These are phyloP conservation scores for Xylona heveae DNA, from an alignment of 495 filamentous ascomycete genomes.

Conservation along the genomic window DNA sequence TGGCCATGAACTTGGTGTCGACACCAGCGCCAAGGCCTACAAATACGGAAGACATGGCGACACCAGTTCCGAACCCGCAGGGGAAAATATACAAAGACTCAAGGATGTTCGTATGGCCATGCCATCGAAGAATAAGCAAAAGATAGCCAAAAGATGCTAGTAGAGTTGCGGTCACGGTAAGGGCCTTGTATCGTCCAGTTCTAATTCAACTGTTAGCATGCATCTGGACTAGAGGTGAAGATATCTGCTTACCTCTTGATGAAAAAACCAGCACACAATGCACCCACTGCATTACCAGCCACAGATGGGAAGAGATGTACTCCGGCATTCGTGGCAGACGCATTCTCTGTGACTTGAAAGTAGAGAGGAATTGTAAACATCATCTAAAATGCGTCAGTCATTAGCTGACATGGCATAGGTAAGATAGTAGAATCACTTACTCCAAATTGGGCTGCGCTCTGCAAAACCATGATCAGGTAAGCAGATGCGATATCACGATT, in stretches of 20 bases:
- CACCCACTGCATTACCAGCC: constrained; percentile 41
- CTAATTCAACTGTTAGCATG: too few relatives aligned
- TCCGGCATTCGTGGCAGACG: constrained; percentile 33
- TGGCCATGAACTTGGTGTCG: too few relatives aligned
- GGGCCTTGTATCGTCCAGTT: constrained; percentile 35
- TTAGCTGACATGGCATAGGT: constrained; percentile 1
- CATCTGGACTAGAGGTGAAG: not conserved
- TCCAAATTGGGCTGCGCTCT: constrained; percentile 33
- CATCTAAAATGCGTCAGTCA: constrained; percentile 14
- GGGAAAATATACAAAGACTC: constrained; percentile 44
- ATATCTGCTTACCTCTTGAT: constrained; percentile 22
- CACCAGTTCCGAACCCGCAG: too few relatives aligned
- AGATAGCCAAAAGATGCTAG: constrained; percentile 28
- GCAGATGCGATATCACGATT: constrained; percentile 29
- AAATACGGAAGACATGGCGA: too few relatives aligned
- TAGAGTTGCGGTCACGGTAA: constrained; percentile 28
- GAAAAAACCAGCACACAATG: constrained; percentile 31
- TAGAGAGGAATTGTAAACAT: constrained; percentile 45
- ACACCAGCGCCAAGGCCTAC: too few relatives aligned
- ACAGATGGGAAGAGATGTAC: constrained; percentile 43
- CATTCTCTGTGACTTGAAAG: constrained; percentile 38
- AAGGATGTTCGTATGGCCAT: constrained; percentile 32
- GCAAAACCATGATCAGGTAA: constrained; percentile 30
- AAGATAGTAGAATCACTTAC: constrained; percentile 23
- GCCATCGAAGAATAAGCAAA: constrained; percentile 36